Base-by-base conservation (phyloP, 2,329 filamentous ascomycete genomes). In the Exophiala dermatitidis region DNA sequence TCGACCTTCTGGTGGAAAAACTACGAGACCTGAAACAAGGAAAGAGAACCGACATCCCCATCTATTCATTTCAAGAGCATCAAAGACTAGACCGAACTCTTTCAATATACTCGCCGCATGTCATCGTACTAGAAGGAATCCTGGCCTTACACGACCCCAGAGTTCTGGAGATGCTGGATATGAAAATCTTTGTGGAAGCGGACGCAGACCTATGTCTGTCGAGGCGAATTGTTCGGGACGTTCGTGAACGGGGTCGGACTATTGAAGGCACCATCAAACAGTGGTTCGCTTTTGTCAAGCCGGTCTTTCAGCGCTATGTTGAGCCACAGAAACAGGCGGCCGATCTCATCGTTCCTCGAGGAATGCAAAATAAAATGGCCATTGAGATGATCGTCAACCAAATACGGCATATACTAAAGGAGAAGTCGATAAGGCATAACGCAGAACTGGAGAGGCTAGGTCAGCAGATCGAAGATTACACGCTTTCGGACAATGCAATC, bases 141-240 rank as follows among this genome's bases (percentile, higher is more conserved):
- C 88, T 98, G 71, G 93, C 93, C 5, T 75, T 98, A 8, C 90
- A 96, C 66, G 93, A 98, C 66, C 82, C 81, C 28, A 81, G 91
- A 55, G 85, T 98, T 3, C 73, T 93, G 54, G 86, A 94, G 12
- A 74, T 98, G 60, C 74, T 97, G 59, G 93, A 98, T 69, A 87
- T 97, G 75, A 94, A 88, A 86, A 94, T 98, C 49, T 98, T 95
- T 68, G 94, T 93, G 55, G 93, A 97, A 71, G 94, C 93, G 38
- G 93, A 98, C 69, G 85, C 86, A 59, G 93, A 98, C 69, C 86
- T 94, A 1, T 98, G 93, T 67, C 77, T 98, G 45, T 91, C 90
- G 29, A 79, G 91, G 71, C 79, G 91, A 80, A 82, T 94, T 61
- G 74, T 89, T 36, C 86, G 93, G 65, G 93, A 98, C 71, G 88